These are phyloP conservation scores for Pseudogymnoascus sp. DNA, from an alignment of 2,329 filamentous ascomycete species.

Conservation along the genomic window DNA sequence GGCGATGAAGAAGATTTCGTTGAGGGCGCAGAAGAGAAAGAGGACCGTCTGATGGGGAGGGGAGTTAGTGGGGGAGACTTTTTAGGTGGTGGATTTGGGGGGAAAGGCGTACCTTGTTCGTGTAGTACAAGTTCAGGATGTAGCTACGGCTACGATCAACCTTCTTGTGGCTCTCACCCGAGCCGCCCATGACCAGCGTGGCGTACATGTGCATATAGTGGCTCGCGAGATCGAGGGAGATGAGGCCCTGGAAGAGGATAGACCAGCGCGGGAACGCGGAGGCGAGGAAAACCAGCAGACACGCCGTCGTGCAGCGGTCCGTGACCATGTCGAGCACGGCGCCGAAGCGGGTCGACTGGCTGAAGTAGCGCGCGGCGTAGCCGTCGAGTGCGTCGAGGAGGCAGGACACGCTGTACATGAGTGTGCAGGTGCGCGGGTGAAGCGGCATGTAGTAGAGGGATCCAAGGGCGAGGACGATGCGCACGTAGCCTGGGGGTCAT, in stretches of 20 bases:
- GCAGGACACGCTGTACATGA: constrained; percentile 89
- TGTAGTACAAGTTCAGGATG: constrained; percentile 92
- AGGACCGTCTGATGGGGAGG: constrained; percentile 62
- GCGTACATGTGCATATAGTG: constrained; percentile 99
- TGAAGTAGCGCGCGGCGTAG: constrained; percentile 75
- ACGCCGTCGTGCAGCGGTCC: constrained; percentile 92
- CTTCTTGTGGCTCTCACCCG: constrained; percentile 79
- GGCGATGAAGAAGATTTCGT: constrained; percentile 96
- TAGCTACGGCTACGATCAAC: constrained; percentile 81
- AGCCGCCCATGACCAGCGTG: constrained; percentile 78
- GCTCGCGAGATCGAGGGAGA: constrained; percentile 85
- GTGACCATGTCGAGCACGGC: constrained; percentile 99
- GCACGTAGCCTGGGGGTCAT: constrained; percentile 55
- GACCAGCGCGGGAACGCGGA: constrained; percentile 92
- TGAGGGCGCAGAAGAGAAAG: constrained; percentile 82
- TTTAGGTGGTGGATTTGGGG: neutral
- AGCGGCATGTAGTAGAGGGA: constrained; percentile 99
- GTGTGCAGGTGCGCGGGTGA: constrained; percentile 88
- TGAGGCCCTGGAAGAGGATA: constrained; percentile 88
- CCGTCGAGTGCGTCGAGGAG: constrained; percentile 93
- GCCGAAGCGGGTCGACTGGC: constrained; percentile 92
- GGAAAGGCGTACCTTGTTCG: constrained; percentile 70
- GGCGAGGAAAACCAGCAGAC: constrained; percentile 86
- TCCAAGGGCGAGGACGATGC: constrained; percentile 74
- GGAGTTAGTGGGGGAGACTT: constrained; percentile 7